Evolutionary conservation across 768 basidiomycete species (phyloP), one percentile per base, ranked within the genome.

Genomic region (Sarcomyxa edulis): DNA sequence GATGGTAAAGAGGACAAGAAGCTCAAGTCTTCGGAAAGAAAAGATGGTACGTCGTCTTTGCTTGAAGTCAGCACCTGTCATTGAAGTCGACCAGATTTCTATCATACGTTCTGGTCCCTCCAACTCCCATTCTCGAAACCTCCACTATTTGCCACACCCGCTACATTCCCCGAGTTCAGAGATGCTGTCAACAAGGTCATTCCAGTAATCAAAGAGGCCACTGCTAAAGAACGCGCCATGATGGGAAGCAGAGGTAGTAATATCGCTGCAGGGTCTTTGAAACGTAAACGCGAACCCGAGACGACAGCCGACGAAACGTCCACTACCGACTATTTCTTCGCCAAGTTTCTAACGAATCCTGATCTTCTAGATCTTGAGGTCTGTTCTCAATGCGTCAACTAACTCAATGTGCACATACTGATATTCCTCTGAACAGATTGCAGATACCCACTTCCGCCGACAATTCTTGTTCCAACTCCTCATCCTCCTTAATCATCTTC

Each of bases 381-480:
- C 35, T 35, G 69, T 50, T 30, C 2, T n/a, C n/a, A n/a, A n/a
- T n/a, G n/a, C 24, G 22, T 16, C 25, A 35, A 20, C 26, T 40
- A 47, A 39, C 35, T 37, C 23, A 22, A 21, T 28, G 9, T 37
- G 41, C 20, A 35, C 22, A 8, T 23, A 22, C 23, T 35, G 37
- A 36, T 46, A 32, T 42, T 40, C 32, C 45, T 32, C 18, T 48
- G 42, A 12, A 6, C 52, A 93, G 91, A 76, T 94, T 37, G 84
- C 90, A 15, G 92, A 94, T 52, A 86, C 86, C 1, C 78, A 86
- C 50, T 96, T 96, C 68, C 84, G 92, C n/a, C 80, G 90, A 11
- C 93, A 95, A 61, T 80, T 93, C 59, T 70, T 95, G 14, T 82
- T 94, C 54, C 92, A 96, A 51, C 62, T 89, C 3, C 66, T 88